A percentile compares a stretch with the other conserved stretches of the same genome.
These are phyloP conservation scores for Sonneratia alba DNA, from an alignment of 345 rosid genomes.

Conservation along the genomic window DNA sequence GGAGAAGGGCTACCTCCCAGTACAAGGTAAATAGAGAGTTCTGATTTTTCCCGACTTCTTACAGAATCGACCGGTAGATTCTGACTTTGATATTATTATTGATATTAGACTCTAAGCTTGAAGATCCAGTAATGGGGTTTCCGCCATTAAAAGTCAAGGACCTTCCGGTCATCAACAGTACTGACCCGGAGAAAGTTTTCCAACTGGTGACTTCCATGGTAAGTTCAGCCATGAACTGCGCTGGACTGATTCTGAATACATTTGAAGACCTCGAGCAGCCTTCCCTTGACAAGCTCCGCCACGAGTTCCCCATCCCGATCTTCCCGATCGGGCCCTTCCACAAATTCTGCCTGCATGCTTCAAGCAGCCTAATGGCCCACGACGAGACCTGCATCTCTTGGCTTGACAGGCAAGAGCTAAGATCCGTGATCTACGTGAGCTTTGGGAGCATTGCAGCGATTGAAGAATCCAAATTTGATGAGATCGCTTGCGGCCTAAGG, in stretches of 20 bases:
- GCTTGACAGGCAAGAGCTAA: conserved; percentile 36
- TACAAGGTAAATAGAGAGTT: conserved; percentile 15
- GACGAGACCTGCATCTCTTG: conserved; percentile 33
- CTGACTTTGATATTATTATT: not conserved
- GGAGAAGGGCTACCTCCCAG: conserved; percentile 26
- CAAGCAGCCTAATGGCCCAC: conserved; percentile 21
- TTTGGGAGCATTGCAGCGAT: conserved; percentile 48
- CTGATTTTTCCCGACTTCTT: not conserved
- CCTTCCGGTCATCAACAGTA: conserved; percentile 19
- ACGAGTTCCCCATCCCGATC: conserved; percentile 20
- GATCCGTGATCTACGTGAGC: conserved; percentile 47
- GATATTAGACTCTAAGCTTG: conserved; percentile 25
- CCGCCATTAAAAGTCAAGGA: conserved; percentile 40
- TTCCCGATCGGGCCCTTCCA: conserved; percentile 48
- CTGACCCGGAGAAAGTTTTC: conserved; percentile 10
- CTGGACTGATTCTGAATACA: conserved; percentile 48
- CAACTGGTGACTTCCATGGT: conserved; percentile 10
- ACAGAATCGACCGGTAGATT: not conserved
- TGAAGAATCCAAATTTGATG: conserved; percentile 27
- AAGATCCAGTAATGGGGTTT: conserved; percentile 27
- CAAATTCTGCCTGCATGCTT: conserved; percentile 20
- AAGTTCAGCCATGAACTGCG: conserved; percentile 20
- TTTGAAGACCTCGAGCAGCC: conserved; percentile 38
- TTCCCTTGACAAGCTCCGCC: conserved; percentile 15
- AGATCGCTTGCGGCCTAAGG: conserved; percentile 48